Percentiles rank a stretch among this genome's conserved stretches.
phyloP scores from a whole-genome alignment of 306 rosid species.

The Bauhinia variegata region DNA sequence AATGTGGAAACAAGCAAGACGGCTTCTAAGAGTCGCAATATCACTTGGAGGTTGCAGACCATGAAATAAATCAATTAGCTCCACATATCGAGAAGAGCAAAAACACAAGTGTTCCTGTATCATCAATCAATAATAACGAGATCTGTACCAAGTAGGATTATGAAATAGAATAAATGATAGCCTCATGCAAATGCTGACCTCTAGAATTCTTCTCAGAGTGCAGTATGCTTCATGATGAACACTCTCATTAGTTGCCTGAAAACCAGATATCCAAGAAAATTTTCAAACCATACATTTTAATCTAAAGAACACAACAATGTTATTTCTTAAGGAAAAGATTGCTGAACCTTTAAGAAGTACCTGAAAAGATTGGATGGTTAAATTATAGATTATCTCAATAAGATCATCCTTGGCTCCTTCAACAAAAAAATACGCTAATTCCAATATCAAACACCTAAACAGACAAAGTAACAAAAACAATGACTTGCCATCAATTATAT shows the following conservation, averaged over 20 bases:
- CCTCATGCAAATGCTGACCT: conserved; percentile 52
- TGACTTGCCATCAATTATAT: conserved; percentile 26
- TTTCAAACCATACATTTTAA: conserved; percentile 16
- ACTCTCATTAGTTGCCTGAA: conserved; percentile 57
- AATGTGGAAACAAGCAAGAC: conserved; percentile 66
- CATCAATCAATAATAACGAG: conserved; percentile 36
- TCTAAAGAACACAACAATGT: conserved; percentile 8
- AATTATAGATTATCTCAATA: conserved; percentile 64
- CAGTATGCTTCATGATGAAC: conserved; percentile 64
- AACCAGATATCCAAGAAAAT: conserved; percentile 34
- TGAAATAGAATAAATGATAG: conserved; percentile 12
- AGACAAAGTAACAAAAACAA: conserved; percentile 26
- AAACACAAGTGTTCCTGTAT: conserved; percentile 73
- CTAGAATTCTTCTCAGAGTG: conserved; percentile 71
- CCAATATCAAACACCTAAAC: conserved; percentile 66
- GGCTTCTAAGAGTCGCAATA: conserved; percentile 59
- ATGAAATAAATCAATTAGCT: conserved; percentile 66
- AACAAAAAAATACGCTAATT: conserved; percentile 74
- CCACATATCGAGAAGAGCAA: conserved; percentile 57
- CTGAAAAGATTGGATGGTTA: conserved; percentile 61
- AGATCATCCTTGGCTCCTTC: conserved; percentile 77
- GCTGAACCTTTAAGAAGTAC: conserved; percentile 46
- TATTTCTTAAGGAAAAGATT: conserved; percentile 17
- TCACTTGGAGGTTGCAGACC: conserved; percentile 62
- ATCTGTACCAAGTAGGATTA: conserved; percentile 18